Evolutionary conservation across 2,329 filamentous ascomycete species (phyloP).

Genomic region (Teratosphaeria nubilosa): DNA sequence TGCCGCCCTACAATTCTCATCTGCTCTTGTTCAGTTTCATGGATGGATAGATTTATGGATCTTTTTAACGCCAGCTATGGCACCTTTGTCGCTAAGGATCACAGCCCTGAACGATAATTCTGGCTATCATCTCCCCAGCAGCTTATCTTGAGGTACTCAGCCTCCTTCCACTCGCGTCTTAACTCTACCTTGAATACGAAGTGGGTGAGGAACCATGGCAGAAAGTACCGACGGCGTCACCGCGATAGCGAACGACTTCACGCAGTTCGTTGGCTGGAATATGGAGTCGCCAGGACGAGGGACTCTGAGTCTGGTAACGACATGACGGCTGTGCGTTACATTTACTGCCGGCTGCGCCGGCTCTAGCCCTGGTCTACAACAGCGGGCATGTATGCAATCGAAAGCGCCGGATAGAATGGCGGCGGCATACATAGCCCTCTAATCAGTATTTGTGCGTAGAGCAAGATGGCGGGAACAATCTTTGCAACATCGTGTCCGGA

Average conservation of each 20-base stretch:
- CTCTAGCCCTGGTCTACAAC: too few species aligned
- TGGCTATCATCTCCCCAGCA: too few species aligned
- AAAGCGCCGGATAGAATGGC: too few species aligned
- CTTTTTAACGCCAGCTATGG: not conserved
- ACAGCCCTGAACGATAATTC: not conserved
- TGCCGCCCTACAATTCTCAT: not conserved
- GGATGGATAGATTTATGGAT: not conserved
- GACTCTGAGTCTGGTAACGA: conserved; percentile 24
- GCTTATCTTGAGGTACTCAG: not conserved
- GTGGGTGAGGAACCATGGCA: not conserved
- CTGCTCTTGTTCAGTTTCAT: not conserved
- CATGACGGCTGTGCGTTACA: conserved; percentile 5
- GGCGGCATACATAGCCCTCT: too few species aligned
- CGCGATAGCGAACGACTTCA: not conserved
- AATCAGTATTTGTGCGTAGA: too few species aligned
- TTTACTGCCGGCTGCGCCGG: too few species aligned
- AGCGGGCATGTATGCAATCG: too few species aligned
- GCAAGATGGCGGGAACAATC: too few species aligned
- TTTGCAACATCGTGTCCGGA: too few species aligned
- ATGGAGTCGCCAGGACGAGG: conserved; percentile 23
- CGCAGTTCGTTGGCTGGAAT: conserved; percentile 21
- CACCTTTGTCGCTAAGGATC: not conserved
- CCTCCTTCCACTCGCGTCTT: not conserved
- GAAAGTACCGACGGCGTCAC: not conserved
- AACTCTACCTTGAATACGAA: not conserved